Base-by-base conservation (phyloP, 2,329 filamentous ascomycete species). In the Cordyceps cicadae region DNA sequence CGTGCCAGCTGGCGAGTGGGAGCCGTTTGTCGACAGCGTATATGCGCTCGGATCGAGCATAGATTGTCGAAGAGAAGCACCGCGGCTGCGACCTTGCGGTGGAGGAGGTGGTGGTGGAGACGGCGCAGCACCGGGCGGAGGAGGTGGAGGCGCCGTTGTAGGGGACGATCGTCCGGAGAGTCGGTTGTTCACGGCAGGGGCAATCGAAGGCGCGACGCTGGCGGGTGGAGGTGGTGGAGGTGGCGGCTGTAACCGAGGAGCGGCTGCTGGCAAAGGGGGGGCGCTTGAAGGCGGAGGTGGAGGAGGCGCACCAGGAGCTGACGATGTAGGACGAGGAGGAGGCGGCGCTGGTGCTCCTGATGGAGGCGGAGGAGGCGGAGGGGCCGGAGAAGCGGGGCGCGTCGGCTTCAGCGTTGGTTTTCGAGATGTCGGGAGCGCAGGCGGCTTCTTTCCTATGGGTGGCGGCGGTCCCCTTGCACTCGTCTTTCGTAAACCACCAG, bases 31-130 rank as follows among this genome's bases (percentile, higher is more conserved):
- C 21, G 81, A 80, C 49, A 92, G 78, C 0, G 90, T 94, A 72
- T 92, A 94, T 14, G 87, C 81, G 69, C 86, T 89, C 1, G 90
- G 82, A 69, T 93, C 88, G 15, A 94, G 77, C 79, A 89, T 84
- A 5, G 86, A 82, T 52, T 80, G 77, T 45, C 80, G 79, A 72
- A 87, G 69, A 67, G 77, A 71, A 65, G 81, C 76, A 29, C 76
- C 74, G 63, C 77, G 74, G 63, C 73, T 69, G 37, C 79, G 72
- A 43, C 69, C 67, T 62, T 71, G 64, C 63, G 70, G 71, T 39
- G 69, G 74, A 29, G 62, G 39, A n/a, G 39, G 39, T 2, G 70
- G 63, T 2, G 78, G 76, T 11, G 65, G 64, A 24, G 66, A 64
- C 3, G 70, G 66, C 41, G 71, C 66, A 17, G 69, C 64, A 8